Evolutionary conservation across 2,329 filamentous ascomycete species (phyloP).

Genomic region (Trichophyton simii): DNA sequence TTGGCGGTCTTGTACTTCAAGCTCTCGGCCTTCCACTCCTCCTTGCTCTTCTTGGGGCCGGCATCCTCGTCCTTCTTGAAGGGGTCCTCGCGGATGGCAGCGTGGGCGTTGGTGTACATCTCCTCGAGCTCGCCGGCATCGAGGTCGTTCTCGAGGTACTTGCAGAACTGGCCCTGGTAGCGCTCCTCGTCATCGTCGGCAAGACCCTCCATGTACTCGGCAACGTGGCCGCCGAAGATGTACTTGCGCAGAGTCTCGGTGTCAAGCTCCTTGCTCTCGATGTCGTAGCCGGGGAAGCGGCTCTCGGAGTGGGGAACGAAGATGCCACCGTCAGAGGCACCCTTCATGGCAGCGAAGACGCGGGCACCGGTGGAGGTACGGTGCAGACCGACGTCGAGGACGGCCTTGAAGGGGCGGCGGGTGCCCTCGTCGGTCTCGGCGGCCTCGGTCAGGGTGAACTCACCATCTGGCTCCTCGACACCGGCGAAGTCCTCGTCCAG

Average conservation of each 20-base stretch:
- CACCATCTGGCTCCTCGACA: constrained; percentile 93
- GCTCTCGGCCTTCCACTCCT: constrained; percentile 90
- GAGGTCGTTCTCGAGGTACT: constrained; percentile 94
- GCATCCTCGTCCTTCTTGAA: constrained; percentile 76
- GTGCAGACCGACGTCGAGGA: constrained; percentile 93
- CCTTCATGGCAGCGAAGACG: constrained; percentile 99
- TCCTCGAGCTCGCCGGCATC: constrained; percentile 97
- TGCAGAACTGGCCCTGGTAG: constrained; percentile 94
- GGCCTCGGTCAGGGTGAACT: constrained; percentile 92
- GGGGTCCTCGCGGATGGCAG: constrained; percentile 92
- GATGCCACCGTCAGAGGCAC: constrained; percentile 95
- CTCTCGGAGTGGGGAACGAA: constrained; percentile 97
- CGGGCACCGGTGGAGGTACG: constrained; percentile 97
- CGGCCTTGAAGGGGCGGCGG: constrained; percentile 97
- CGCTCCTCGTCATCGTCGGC: constrained; percentile 99
- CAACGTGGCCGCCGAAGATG: constrained; percentile 96
- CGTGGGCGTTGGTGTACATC: constrained; percentile 86
- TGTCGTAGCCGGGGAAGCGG: constrained; percentile 97
- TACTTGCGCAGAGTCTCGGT: constrained; percentile 95
- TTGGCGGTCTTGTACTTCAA: constrained; percentile 73
- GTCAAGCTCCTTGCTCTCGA: constrained; percentile 95
- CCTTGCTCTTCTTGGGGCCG: constrained; percentile 87
- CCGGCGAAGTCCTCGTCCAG: constrained; percentile 85
- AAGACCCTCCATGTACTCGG: constrained; percentile 99
- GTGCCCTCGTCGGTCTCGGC: constrained; percentile 73